These are phyloP conservation scores for Fusarium sp. DNA, from an alignment of 2,329 filamentous ascomycete species.

Conservation along the genomic window DNA sequence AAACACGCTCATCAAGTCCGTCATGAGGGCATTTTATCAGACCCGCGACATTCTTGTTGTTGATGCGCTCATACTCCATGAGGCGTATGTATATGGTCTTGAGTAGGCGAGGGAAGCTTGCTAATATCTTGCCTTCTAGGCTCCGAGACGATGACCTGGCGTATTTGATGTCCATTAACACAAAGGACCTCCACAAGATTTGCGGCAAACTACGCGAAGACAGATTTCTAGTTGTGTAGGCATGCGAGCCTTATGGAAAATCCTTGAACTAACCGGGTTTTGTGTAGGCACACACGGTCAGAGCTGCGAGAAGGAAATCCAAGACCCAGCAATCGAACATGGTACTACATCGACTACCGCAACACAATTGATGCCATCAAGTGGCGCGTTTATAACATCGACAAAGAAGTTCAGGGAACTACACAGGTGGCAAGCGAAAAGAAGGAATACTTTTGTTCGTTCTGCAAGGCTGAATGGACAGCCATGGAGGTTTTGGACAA, in stretches of 20 bases:
- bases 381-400: slow-evolving; percentile 88
- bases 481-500: slow-evolving; percentile 88
- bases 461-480: slow-evolving; percentile 87
- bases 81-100: slow-evolving; percentile 63
- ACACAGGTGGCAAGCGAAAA: slow-evolving; percentile 83
- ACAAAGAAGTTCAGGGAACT: slow-evolving; percentile 86
- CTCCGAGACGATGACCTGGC: slow-evolving; percentile 89
- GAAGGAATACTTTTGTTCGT: slow-evolving; percentile 88
- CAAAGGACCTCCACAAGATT: slow-evolving; percentile 90
- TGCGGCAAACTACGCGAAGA: slow-evolving; percentile 87
- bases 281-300: slow-evolving; percentile 66
- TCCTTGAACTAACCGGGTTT: slow-evolving; percentile 55
- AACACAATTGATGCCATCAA: slow-evolving; percentile 96
- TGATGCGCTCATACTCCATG: slow-evolving; percentile 87
- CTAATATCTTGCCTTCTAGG: slow-evolving; percentile 68
- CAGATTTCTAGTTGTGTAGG: slow-evolving; percentile 82
- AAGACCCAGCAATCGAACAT: slow-evolving; percentile 84
- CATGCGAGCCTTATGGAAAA: slow-evolving; percentile 23
- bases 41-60: slow-evolving; percentile 85
- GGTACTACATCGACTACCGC: slow-evolving; percentile 97
- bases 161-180: slow-evolving; percentile 86
- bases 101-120: slow-evolving; percentile 49
- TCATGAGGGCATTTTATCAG: slow-evolving; percentile 86
- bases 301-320: slow-evolving; percentile 84
- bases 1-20: slow-evolving; percentile 85